Conservation (phyloP, 192 early-diverging fungal genomes). For the Phlyctochytrium planicorne region DNA sequence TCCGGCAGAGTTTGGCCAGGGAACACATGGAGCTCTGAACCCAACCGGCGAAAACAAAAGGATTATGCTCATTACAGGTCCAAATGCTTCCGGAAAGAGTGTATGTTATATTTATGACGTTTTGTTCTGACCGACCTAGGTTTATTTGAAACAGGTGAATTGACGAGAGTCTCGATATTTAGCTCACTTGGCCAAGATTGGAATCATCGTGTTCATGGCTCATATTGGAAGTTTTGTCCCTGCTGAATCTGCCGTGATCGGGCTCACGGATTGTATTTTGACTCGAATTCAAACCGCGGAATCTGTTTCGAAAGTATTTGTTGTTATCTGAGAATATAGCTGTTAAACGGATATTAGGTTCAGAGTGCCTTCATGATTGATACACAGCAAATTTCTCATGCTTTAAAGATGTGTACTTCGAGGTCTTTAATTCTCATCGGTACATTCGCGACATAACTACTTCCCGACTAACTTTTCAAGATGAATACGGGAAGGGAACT, state of each 20-base stretch:
- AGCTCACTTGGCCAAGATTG: conserved; percentile 48
- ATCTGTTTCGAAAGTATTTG: conserved; percentile 54
- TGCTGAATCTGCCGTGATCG: conserved; percentile 64
- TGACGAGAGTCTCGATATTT: not conserved
- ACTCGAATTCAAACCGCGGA: conserved; percentile 72
- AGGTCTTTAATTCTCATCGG: conserved; percentile 62
- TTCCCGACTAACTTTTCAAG: conserved; percentile 24
- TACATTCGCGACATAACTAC: not conserved
- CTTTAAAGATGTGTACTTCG: conserved; percentile 48
- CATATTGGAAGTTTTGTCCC: conserved; percentile 90
- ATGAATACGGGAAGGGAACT: conserved; percentile 87
- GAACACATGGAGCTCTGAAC: not conserved
- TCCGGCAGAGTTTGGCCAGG: conserved; percentile 50
- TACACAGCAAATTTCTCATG: conserved; percentile 59
- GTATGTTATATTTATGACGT: conserved; percentile 23
- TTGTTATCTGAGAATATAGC: conserved; percentile 21
- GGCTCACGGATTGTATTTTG: conserved; percentile 76
- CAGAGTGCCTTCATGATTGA: conserved; percentile 76
- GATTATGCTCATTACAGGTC: conserved; percentile 72
- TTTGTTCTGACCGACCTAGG: conserved; percentile 12
- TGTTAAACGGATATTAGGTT: conserved; percentile 18
- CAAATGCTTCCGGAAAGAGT: conserved; percentile 78
- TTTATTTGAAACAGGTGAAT: conserved; percentile 65
- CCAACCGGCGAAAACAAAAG: conserved; percentile 12
- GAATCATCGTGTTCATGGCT: conserved; percentile 82